Evolutionary conservation across 805 yeast species (phyloP), one percentile per base, ranked within the genome.

Genomic region (Myxozyma udenii): DNA sequence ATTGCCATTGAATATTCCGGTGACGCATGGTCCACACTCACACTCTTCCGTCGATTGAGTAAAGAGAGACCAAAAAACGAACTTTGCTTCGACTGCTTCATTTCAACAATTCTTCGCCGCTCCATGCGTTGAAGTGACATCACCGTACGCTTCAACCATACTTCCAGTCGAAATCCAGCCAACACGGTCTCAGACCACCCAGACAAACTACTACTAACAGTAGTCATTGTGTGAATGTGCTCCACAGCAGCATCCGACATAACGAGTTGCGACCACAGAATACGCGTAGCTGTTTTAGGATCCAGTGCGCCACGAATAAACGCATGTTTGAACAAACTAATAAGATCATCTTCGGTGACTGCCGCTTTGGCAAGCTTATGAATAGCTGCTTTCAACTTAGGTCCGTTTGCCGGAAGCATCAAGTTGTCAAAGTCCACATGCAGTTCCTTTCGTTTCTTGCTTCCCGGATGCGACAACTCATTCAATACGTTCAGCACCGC

Each of bases 111-210:
- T 9, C 12, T 14, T 28, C 14, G 33, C 14, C 33, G 9, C 33
- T 9, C 33, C 9, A 9, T 9, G 14, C 33, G 33, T 28, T 14
- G 9, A 28, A 28, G 9, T 14, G 33, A 28, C 9, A 42, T 19
- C 14, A 46, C 36, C n/a, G 47, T 22, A 16, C 44, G 30, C 14
- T 48, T 38, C 2, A 53, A 25, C 46, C 36, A 21, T 9, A 53
- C 6, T 30, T 53, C 58, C 21, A 28, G 37, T 36, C 19, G 11
- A 22, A 53, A 53, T 12, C 46, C 38, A 2, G 21, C 25, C 9
- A 50, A 22, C 16, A 43, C 40, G n/a, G 21, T 14, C 7, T 40
- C 40, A 3, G 58, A 46, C 58, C 58, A 53, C 4, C 55, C 58
- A 12, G 48, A 22, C 14, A 53, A 30, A n/a, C 35, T 14, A 4